Percentiles rank a stretch among this genome's conserved stretches.
phyloP scores from a whole-genome alignment of 768 basidiomycete species.

The Amylocystis lapponica region DNA sequence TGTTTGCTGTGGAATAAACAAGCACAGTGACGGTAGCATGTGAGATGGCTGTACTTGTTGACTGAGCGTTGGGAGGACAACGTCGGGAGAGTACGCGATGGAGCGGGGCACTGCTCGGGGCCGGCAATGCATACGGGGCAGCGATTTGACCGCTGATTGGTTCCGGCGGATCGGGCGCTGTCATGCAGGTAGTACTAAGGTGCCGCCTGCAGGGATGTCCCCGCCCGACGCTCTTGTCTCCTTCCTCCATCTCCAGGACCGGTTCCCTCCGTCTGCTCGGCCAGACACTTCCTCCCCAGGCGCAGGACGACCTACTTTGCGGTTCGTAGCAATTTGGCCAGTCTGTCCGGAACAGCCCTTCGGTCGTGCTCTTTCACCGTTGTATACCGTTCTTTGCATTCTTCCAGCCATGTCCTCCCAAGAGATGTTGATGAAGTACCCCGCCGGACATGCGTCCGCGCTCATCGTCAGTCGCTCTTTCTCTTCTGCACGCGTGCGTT shows the following conservation, averaged over 20 bases:
- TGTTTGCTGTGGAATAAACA: too few species aligned
- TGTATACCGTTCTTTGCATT: constrained; percentile 12
- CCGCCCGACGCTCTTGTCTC: constrained; percentile 12
- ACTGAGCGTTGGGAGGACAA: too few species aligned
- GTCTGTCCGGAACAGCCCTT: constrained; percentile 21
- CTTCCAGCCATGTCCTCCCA: constrained; percentile 20
- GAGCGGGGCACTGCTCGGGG: too few species aligned
- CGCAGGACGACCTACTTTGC: constrained; percentile 38
- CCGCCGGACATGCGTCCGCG: constrained; percentile 13
- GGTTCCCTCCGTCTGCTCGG: constrained; percentile 24
- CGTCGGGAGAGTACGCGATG: too few species aligned
- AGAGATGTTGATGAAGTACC: constrained; percentile 7
- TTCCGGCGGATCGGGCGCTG: too few species aligned
- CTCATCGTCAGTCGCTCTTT: constrained; percentile 19
- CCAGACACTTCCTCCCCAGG: constrained; percentile 25
- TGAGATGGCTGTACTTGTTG: too few species aligned
- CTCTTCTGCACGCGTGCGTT: not conserved
- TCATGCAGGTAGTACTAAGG: too few species aligned
- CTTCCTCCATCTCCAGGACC: constrained; percentile 15
- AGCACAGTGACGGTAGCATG: too few species aligned
- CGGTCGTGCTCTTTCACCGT: constrained; percentile 16
- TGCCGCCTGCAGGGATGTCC: constrained; percentile 5
- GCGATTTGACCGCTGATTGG: too few species aligned
- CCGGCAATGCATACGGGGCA: too few species aligned
- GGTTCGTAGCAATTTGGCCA: constrained; percentile 18